Conservation (phyloP, 495 filamentous ascomycete species). For the Talaromyces wortmannii region DNA sequence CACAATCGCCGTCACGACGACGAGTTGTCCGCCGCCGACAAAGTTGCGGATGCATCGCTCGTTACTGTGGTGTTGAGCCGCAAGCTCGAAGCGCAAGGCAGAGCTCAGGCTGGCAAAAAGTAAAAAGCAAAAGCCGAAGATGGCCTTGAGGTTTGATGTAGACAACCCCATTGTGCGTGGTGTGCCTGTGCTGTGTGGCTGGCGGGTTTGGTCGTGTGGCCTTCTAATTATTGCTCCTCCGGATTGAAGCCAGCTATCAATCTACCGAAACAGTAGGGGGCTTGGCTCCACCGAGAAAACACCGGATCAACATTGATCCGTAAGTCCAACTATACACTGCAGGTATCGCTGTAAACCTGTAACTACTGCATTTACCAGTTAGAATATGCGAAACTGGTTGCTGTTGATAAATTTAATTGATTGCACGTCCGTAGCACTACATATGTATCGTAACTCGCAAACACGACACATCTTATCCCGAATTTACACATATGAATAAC, state of each 20-base stretch:
- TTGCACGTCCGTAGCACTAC: neutral
- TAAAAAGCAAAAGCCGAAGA: slow-evolving; percentile 27
- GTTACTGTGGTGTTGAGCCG: slow-evolving; percentile 58
- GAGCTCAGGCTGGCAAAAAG: slow-evolving; percentile 34
- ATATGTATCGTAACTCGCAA: neutral
- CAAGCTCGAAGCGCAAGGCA: slow-evolving; percentile 90
- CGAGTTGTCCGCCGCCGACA: slow-evolving; percentile 83
- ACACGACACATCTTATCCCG: neutral
- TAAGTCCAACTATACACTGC: neutral
- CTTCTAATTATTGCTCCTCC: neutral
- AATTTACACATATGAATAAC: neutral
- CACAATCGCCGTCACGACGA: slow-evolving; percentile 95
- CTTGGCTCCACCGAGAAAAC: neutral
- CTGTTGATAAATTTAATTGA: no score
- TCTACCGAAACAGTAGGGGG: neutral
- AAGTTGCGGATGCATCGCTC: slow-evolving; percentile 97
- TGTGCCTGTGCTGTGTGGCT: neutral
- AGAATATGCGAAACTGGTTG: neutral
- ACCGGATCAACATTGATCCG: neutral
- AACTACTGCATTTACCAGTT: neutral
- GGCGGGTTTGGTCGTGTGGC: neutral
- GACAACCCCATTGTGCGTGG: slow-evolving; percentile 19
- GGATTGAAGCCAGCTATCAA: slow-evolving; percentile 3
- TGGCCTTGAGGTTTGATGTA: slow-evolving; percentile 25
- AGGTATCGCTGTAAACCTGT: neutral